These are phyloP conservation scores for Arthroderma uncinatum DNA, from an alignment of 2,329 filamentous ascomycete species.

Conservation along the genomic window DNA sequence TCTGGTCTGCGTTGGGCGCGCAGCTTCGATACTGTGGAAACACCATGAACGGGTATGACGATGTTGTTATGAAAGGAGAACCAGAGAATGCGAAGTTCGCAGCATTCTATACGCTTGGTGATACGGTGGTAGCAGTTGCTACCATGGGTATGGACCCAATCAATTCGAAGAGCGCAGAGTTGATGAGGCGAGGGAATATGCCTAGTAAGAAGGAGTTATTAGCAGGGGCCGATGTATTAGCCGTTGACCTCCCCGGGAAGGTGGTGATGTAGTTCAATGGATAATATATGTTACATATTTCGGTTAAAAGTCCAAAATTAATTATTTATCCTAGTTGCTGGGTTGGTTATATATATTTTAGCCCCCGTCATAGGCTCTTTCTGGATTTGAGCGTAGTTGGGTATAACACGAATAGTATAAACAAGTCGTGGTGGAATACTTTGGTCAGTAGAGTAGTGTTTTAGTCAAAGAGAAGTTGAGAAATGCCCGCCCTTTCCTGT, in stretches of 20 bases:
- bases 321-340: too few species aligned
- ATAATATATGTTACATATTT: too few species aligned
- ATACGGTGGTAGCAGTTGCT: slow-evolving; percentile 78
- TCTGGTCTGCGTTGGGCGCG: slow-evolving; percentile 86
- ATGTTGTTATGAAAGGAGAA: slow-evolving; percentile 67
- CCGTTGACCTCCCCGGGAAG: slow-evolving; percentile 11
- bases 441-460: too few species aligned
- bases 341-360: too few species aligned
- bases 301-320: too few species aligned
- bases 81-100: slow-evolving; percentile 70
- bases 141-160: slow-evolving; percentile 84
- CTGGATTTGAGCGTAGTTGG: too few species aligned
- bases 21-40: slow-evolving; percentile 93
- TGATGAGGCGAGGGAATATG: slow-evolving; percentile 79
- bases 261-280: slow-evolving; percentile 9
- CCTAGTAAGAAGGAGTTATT: slow-evolving; percentile 65
- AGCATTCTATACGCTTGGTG: slow-evolving; percentile 78
- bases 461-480: too few species aligned
- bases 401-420: too few species aligned
- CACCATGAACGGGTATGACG: slow-evolving; percentile 71
- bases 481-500: too few species aligned
- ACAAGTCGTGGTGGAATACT: too few species aligned
- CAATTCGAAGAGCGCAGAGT: slow-evolving; percentile 68
- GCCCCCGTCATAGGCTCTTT: too few species aligned
- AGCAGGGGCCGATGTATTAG: slow-evolving; percentile 36